Conservation (phyloP, 805 yeast species). For the Ogataea degrootiae region DNA sequence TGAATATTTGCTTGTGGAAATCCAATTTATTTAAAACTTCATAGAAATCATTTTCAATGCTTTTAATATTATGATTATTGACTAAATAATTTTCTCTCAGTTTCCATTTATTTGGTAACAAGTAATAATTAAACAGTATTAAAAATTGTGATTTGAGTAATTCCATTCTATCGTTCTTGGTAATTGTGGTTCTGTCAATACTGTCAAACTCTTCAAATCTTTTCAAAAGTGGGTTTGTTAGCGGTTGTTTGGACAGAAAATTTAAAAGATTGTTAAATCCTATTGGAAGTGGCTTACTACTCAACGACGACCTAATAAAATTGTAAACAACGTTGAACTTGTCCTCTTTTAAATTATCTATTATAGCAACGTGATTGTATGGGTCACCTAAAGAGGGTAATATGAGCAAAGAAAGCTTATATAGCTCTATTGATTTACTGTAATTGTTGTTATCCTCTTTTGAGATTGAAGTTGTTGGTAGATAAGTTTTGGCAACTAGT, state of each 20-base stretch:
- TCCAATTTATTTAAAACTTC: conserved; percentile 21
- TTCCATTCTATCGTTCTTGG: conserved; percentile 31
- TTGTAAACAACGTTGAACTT: conserved; percentile 46
- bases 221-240: conserved; percentile 23
- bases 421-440: conserved; percentile 40
- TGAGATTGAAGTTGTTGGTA: conserved; percentile 27
- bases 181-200: conserved; percentile 21
- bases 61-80: conserved; percentile 27
- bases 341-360: conserved; percentile 46
- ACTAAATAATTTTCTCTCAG: conserved; percentile 22
- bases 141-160: conserved; percentile 29
- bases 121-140: conserved; percentile 32
- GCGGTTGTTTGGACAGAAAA: conserved; percentile 32
- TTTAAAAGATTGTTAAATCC: conserved; percentile 44
- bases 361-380: conserved; percentile 54
- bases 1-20: conserved; percentile 30
- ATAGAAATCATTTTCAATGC: conserved; percentile 32
- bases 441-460: conserved; percentile 37
- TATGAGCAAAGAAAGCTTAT: conserved; percentile 49
- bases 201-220: conserved; percentile 24
- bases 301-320: conserved; percentile 50
- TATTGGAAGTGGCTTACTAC: conserved; percentile 44
- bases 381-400: conserved; percentile 69
- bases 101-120: conserved; percentile 39
- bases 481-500: conserved; percentile 40